Base-by-base conservation (phyloP, 2,329 filamentous ascomycete species). In the Botrytis pseudocinerea region DNA sequence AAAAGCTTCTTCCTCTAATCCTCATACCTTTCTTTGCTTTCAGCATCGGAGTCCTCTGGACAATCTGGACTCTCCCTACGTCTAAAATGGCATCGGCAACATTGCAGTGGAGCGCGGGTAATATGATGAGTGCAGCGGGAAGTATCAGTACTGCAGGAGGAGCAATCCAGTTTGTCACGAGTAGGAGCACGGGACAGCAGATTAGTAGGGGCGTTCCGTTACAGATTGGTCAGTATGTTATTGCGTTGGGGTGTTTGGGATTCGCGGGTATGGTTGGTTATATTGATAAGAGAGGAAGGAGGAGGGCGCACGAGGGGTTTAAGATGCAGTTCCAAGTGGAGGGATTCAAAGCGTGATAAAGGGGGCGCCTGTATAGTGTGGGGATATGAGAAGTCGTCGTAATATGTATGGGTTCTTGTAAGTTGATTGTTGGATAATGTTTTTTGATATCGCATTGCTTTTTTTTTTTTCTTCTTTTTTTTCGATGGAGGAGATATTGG, bases 271-370 rank as follows among this genome's bases (percentile, higher is more conserved):
- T 69, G 66, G 51, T 69, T 10, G 48, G 66, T 18, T 69, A 57
- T 42, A 69, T 69, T 69, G 38, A 69, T 69, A 69, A 59, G 48
- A 69, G 66, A 38, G 65, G 46, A 16, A 69, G 46, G 16, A 32
- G 51, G 32, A 69, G 57, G 65, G 51, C 51, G 44, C 63, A 48
- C 5, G 63, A 65, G 42, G 63, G 63, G 12, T 65, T 65, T 10
- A 65, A 65, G n/a, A 65, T 48, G 63, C 44, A n/a, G 63, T 65
- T 65, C 25, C 63, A 48, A 28, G 63, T 65, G 6, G 20, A 35
- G 63, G 63, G 46, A 7, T 65, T 65, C 25, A 65, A 65, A n/a
- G 63, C 9, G 44, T 65, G 44, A 65, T 48, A 16, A 48, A 44
- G 20, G 28, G 28, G 63, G 8, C 18, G 18, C 6, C 5, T 51